A percentile compares a stretch with the other conserved stretches of the same genome.
Conservation (phyloP, 768 basidiomycete species). For the Panellus pusillus region DNA sequence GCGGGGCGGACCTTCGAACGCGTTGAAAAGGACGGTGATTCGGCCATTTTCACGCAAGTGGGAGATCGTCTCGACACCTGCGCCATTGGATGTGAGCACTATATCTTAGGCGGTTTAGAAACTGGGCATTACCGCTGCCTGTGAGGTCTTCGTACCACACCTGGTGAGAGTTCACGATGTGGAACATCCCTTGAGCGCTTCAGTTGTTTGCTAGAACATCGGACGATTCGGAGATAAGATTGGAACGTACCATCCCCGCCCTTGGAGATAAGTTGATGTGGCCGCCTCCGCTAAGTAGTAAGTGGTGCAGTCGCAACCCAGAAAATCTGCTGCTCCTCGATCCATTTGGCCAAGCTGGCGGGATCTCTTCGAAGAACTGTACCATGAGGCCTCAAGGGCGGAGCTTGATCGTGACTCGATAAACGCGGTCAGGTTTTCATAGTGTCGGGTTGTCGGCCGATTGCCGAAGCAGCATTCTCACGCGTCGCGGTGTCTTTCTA, state of each 20-base stretch:
- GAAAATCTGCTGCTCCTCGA: constrained; percentile 63
- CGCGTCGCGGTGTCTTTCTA: too few relatives aligned
- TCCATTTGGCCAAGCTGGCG: constrained; percentile 53
- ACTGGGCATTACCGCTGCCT: constrained; percentile 55
- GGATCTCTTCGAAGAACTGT: constrained; percentile 57
- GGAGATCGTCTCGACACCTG: constrained; percentile 58
- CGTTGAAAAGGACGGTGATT: constrained; percentile 61
- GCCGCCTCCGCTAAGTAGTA: constrained; percentile 53
- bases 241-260: constrained; percentile 40
- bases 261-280: constrained; percentile 70
- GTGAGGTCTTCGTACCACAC: constrained; percentile 79
- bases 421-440: neutral
- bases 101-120: too few relatives aligned
- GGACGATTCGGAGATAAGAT: too few relatives aligned
- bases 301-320: constrained; percentile 73
- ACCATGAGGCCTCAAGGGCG: constrained; percentile 41
- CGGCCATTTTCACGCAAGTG: constrained; percentile 65
- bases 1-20: constrained; percentile 59
- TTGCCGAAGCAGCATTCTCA: too few relatives aligned
- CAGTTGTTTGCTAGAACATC: too few relatives aligned
- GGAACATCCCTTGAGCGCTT: constrained; percentile 46
- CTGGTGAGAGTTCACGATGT: constrained; percentile 48
- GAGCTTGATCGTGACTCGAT: too few relatives aligned
- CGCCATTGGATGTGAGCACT: neutral
- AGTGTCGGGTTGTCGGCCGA: too few relatives aligned